phyloP scores from a whole-genome alignment of 2,329 filamentous ascomycete species.

The Alternaria infectoria region DNA sequence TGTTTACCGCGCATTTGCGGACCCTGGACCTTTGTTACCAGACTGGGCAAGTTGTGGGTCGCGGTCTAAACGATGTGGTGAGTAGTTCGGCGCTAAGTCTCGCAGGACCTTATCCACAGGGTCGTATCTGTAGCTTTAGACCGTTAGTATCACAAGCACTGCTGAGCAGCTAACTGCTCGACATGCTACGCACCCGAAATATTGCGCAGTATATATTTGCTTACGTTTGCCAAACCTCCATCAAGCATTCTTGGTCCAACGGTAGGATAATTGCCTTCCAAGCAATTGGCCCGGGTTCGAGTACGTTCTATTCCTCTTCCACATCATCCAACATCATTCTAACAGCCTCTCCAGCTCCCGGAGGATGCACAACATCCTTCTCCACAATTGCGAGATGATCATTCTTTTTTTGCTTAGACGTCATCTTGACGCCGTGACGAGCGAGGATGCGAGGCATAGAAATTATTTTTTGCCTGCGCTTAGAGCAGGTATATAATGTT shows the following conservation, averaged over 20 bases:
- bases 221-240: background rate
- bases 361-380: constrained; percentile 19
- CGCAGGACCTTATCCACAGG: background rate
- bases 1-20: background rate
- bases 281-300: constrained; percentile 25
- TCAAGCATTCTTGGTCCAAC: constrained; percentile 22
- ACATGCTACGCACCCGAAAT: no score
- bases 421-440: background rate
- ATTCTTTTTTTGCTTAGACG: background rate
- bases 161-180: no score
- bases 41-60: background rate
- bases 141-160: background rate
- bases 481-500: background rate
- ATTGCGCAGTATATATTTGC: no score
- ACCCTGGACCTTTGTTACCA: background rate
- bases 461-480: background rate
- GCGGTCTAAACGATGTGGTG: background rate
- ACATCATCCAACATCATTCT: background rate
- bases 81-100: background rate
- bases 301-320: background rate
- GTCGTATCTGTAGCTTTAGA: background rate
- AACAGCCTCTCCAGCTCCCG: constrained; percentile 5
- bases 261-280: constrained; percentile 24
- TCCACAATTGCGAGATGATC: constrained; percentile 3
- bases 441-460: background rate